phyloP scores from a whole-genome alignment of 768 basidiomycete genomes.

The Macrolepiota fuliginosa region DNA sequence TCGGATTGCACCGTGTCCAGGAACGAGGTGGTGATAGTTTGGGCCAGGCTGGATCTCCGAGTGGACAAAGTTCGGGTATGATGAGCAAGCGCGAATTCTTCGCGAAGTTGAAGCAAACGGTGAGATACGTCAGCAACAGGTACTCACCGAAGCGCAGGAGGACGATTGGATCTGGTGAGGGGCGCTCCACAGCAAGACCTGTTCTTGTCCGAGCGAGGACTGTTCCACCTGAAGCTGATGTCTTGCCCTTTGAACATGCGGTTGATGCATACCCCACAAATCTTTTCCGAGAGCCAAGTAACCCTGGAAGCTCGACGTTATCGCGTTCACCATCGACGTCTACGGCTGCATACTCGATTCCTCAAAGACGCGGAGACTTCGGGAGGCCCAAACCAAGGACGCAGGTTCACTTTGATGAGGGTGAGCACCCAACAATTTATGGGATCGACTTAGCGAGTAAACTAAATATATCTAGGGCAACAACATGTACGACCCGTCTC shows the following conservation, averaged over 20 bases:
- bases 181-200: conserved; percentile 43
- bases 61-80: conserved; percentile 43
- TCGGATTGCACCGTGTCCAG: conserved; percentile 50
- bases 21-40: conserved; percentile 35
- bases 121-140: conserved; percentile 67
- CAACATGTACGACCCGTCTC: conserved; percentile 24
- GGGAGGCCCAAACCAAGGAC: conserved; percentile 52
- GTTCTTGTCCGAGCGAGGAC: conserved; percentile 28
- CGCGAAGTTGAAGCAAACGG: conserved; percentile 57
- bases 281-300: conserved; percentile 44
- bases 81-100: conserved; percentile 74
- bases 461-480: neutral
- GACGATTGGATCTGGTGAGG: neutral
- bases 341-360: conserved; percentile 63
- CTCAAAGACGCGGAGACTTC: conserved; percentile 67
- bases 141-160: conserved; percentile 36
- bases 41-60: conserved; percentile 22
- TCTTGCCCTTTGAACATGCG: conserved; percentile 5
- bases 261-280: conserved; percentile 32
- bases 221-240: neutral
- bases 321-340: conserved; percentile 65
- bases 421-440: conserved; percentile 18
- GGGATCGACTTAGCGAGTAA: neutral
- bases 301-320: conserved; percentile 46
- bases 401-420: conserved; percentile 39